Evolutionary conservation across 2,329 filamentous ascomycete species (phyloP).

Genomic region (Cercospora nicotianae): DNA sequence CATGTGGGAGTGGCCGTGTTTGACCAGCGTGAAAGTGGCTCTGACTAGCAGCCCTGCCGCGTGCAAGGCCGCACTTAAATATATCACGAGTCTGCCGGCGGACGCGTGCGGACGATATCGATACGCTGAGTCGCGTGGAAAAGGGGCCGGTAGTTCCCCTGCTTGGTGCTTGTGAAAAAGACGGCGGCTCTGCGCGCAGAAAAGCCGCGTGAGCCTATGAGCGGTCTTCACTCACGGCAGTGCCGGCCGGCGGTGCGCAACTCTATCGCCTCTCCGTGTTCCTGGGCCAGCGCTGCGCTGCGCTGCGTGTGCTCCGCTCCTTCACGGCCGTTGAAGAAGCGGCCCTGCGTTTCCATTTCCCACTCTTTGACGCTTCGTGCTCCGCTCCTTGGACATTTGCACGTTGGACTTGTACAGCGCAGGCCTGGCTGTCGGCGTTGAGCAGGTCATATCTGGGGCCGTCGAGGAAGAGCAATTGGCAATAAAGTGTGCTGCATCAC

Average conservation of each 20-base stretch:
- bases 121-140: conserved; percentile 11
- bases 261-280: conserved; percentile 8
- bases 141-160: neutral
- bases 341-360: conserved; percentile 7
- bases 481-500: conserved; percentile 7
- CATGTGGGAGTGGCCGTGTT: neutral
- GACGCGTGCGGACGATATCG: neutral
- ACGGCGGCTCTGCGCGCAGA: neutral
- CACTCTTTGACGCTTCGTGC: conserved; percentile 1
- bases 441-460: neutral
- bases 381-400: neutral
- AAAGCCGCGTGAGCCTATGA: conserved; percentile 1
- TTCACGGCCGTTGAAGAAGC: neutral
- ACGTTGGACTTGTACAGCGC: neutral
- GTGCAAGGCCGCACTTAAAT: neutral
- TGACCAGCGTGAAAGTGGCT: neutral
- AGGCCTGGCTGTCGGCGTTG: neutral
- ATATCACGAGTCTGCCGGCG: neutral
- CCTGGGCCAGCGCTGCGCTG: neutral
- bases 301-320: neutral
- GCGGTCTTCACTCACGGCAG: neutral
- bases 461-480: conserved; percentile 9
- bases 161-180: neutral
- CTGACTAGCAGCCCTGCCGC: neutral
- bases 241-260: conserved; percentile 4